These are phyloP conservation scores for Eucalyptus brandiana DNA, from an alignment of 345 rosid species.

Conservation along the genomic window DNA sequence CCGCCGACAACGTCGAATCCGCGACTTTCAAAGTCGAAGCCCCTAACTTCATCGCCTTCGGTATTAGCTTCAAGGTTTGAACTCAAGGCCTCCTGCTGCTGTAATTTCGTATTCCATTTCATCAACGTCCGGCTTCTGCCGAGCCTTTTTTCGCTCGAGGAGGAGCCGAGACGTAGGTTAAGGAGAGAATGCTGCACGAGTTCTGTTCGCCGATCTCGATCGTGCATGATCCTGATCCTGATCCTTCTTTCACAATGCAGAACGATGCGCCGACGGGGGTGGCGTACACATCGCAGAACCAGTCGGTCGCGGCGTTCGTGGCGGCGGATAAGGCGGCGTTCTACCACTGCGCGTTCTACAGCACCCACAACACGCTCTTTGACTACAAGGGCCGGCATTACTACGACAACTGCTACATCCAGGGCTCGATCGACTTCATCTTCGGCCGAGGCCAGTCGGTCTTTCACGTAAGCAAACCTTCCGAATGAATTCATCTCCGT, in stretches of 20 bases:
- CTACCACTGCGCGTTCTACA: slow-evolving; percentile 83
- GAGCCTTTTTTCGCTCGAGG: background rate
- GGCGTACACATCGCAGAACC: slow-evolving; percentile 92
- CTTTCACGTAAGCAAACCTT: slow-evolving; percentile 27
- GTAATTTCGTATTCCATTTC: background rate
- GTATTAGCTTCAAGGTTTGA: slow-evolving; percentile 70
- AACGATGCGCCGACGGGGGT: slow-evolving; percentile 84
- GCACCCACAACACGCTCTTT: slow-evolving; percentile 87
- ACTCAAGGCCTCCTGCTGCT: background rate
- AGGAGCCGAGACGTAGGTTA: no score
- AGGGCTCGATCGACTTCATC: slow-evolving; percentile 91
- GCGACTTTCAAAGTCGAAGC: slow-evolving; percentile 70
- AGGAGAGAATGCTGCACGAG: background rate
- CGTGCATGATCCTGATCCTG: background rate
- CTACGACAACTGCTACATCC: slow-evolving; percentile 70
- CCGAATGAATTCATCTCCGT: no score
- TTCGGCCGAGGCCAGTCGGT: slow-evolving; percentile 83
- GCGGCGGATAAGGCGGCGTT: slow-evolving; percentile 74
- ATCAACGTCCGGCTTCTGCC: background rate
- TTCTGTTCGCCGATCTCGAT: background rate
- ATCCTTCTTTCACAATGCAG: slow-evolving; percentile 10
- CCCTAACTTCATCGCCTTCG: slow-evolving; percentile 58
- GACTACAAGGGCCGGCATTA: slow-evolving; percentile 95
- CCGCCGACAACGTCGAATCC: slow-evolving; percentile 50
- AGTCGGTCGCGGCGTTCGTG: slow-evolving; percentile 84